Evolutionary conservation across 805 yeast species (phyloP).

Genomic region (Millerago galiae): DNA sequence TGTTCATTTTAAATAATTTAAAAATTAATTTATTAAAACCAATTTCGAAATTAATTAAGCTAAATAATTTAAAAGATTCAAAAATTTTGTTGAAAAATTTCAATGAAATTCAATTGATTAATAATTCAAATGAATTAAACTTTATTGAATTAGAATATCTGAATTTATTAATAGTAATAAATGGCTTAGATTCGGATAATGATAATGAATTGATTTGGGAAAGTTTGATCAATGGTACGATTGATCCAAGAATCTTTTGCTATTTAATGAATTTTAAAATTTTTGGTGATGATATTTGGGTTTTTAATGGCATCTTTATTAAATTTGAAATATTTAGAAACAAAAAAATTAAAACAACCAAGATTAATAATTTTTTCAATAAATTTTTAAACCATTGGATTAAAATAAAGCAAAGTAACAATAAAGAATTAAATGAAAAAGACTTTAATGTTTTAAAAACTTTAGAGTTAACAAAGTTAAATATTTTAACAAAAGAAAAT

Average conservation of each 20-base stretch:
- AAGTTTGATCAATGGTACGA: conserved; percentile 24
- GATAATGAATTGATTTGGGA: conserved; percentile 14
- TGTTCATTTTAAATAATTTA: conserved; percentile 8
- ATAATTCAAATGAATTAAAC: conserved; percentile 29
- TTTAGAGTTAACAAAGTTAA: conserved; percentile 13
- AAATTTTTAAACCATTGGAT: conserved; percentile 21
- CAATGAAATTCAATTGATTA: conserved; percentile 17
- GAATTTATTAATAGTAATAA: conserved; percentile 28
- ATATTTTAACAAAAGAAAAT: conserved; percentile 8
- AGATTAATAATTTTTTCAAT: conserved; percentile 13
- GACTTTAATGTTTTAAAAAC: conserved; percentile 13
- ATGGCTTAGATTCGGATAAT: conserved; percentile 19
- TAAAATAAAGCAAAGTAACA: conserved; percentile 6
- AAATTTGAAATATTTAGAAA: conserved; percentile 10
- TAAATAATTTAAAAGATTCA: conserved; percentile 5
- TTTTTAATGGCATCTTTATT: conserved; percentile 16
- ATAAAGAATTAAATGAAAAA: conserved; percentile 2
- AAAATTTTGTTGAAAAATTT: conserved; percentile 20
- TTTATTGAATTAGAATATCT: conserved; percentile 33
- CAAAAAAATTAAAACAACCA: conserved; percentile 13
- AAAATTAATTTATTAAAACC: conserved; percentile 15
- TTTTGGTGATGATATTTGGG: conserved; percentile 15
- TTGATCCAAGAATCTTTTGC: conserved; percentile 20
- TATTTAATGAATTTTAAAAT: conserved; percentile 14
- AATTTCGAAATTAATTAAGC: conserved; percentile 16